phyloP scores from a whole-genome alignment of 2,329 filamentous ascomycete species.

The Pseudogymnoascus sp. region DNA sequence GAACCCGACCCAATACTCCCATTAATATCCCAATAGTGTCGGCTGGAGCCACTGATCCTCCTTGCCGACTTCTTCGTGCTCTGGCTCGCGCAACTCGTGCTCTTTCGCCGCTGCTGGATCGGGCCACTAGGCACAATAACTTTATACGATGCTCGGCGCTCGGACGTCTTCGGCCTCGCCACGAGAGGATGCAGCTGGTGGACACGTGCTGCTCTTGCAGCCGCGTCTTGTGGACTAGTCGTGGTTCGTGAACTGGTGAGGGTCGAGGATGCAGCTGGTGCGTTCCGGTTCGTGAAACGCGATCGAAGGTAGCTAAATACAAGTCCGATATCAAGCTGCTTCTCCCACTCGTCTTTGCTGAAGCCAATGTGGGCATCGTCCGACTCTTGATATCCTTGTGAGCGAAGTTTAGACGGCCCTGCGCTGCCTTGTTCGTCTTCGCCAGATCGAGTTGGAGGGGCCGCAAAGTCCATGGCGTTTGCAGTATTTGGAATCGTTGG shows the following conservation, averaged over 20 bases:
- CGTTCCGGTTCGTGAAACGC: slow-evolving; percentile 54
- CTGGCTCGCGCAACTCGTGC: slow-evolving; percentile 77
- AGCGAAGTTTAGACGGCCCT: not conserved
- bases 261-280: slow-evolving; percentile 32
- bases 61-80: slow-evolving; percentile 68
- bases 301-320: slow-evolving; percentile 82
- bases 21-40: slow-evolving; percentile 90
- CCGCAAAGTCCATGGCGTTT: not conserved
- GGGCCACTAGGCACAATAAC: slow-evolving; percentile 43
- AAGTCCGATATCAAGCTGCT: slow-evolving; percentile 81
- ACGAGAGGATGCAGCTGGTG: slow-evolving; percentile 85
- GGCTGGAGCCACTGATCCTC: slow-evolving; percentile 61
- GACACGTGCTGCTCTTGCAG: slow-evolving; percentile 74
- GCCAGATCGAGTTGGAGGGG: not conserved
- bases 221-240: slow-evolving; percentile 53
- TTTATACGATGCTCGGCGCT: slow-evolving; percentile 49
- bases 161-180: slow-evolving; percentile 39
- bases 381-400: slow-evolving; percentile 6
- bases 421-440: not conserved
- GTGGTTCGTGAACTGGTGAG: slow-evolving; percentile 33
- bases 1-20: slow-evolving; percentile 71
- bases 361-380: slow-evolving; percentile 11
- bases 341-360: slow-evolving; percentile 63
- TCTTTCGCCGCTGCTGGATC: slow-evolving; percentile 34
- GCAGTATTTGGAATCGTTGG: slow-evolving; percentile 18